These are phyloP conservation scores for Clonostachys sp. DNA, from an alignment of 2,329 filamentous ascomycete genomes.

Conservation along the genomic window DNA sequence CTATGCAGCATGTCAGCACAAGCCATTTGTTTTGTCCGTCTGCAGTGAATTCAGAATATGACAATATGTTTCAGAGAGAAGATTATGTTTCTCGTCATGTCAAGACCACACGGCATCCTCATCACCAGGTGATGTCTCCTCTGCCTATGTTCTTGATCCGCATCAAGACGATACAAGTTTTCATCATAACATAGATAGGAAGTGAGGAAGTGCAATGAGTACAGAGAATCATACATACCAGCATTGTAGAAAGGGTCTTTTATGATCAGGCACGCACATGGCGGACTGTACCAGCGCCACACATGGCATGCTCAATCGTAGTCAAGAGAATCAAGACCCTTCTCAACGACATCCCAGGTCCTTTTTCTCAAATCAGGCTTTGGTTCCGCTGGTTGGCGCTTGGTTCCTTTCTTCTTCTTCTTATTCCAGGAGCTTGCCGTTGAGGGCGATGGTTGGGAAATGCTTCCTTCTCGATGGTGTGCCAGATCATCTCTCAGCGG, in stretches of 20 bases:
- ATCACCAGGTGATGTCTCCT: constrained; percentile 21
- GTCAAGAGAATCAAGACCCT: constrained; percentile 53
- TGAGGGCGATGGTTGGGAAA: neutral
- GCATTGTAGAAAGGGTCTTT: neutral
- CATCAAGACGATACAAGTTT: constrained; percentile 93
- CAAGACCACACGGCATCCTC: constrained; percentile 22
- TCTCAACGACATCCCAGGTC: constrained; percentile 63
- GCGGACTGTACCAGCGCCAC: no score
- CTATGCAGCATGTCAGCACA: no score
- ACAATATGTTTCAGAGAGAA: constrained; percentile 43
- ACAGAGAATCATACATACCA: constrained; percentile 2
- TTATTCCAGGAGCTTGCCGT: neutral
- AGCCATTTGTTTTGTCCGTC: no score
- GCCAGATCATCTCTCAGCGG: neutral
- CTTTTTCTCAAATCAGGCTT: constrained; percentile 62
- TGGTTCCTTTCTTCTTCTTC: constrained; percentile 23
- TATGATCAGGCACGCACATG: no score
- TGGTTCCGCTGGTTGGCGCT: constrained; percentile 33
- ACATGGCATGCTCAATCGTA: constrained; percentile 42
- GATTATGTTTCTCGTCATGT: constrained; percentile 47
- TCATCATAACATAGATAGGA: constrained; percentile 62
- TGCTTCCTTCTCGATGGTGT: neutral
- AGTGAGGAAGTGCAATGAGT: neutral
- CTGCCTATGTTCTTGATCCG: constrained; percentile 40
- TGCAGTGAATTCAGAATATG: no score